Evolutionary conservation across 768 basidiomycete species (phyloP).

Genomic region (Pilatotrama ljubarskyi): DNA sequence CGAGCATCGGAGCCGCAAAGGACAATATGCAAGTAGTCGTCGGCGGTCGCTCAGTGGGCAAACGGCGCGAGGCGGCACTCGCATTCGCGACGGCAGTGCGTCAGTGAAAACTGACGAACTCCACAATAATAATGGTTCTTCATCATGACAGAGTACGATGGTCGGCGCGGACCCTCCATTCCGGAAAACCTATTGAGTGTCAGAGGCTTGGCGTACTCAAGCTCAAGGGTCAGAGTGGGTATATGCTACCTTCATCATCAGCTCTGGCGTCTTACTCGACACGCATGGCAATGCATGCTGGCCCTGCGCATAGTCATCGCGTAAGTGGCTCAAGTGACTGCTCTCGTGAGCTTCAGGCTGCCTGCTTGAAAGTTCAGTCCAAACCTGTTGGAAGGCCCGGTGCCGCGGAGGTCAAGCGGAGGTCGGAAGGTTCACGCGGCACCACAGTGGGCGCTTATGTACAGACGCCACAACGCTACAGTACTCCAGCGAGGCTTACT

Average conservation of each 20-base stretch:
- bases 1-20: neutral
- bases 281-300: neutral
- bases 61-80: constrained; percentile 3
- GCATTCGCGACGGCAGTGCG: neutral
- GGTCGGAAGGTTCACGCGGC: constrained; percentile 2
- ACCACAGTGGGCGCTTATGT: constrained; percentile 1
- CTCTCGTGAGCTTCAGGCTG: neutral
- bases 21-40: neutral
- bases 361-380: neutral
- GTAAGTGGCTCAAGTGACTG: constrained; percentile 1
- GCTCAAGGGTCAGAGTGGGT: too few relatives aligned
- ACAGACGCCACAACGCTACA: too few relatives aligned
- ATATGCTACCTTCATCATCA: too few relatives aligned
- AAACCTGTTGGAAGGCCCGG: neutral
- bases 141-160: neutral
- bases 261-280: neutral
- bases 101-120: neutral
- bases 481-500: too few relatives aligned
- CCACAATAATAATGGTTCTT: neutral
- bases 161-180: neutral
- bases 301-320: neutral
- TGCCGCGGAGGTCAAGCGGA: neutral
- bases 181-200: neutral
- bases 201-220: too few relatives aligned
- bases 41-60: neutral